Evolutionary conservation across 2,329 filamentous ascomycete species (phyloP).

Genomic region (Aspergillus costaricaensis): DNA sequence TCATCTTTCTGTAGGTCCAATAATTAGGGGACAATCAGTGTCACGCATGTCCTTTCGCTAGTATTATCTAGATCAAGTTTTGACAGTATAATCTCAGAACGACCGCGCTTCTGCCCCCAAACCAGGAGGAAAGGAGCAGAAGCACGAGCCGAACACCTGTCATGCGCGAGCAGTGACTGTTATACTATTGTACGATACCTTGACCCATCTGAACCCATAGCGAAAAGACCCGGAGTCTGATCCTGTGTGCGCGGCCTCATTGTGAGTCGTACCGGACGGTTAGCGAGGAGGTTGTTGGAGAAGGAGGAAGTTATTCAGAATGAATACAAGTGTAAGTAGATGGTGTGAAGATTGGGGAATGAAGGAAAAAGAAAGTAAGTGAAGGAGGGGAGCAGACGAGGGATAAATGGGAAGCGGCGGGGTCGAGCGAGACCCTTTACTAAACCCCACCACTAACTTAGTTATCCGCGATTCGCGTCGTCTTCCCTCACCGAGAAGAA

Average conservation of each 20-base stretch:
- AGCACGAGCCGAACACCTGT: conserved; percentile 44
- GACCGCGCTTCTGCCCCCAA: conserved; percentile 20
- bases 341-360: background rate
- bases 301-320: background rate
- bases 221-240: conserved; percentile 23
- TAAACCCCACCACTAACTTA: background rate
- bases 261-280: conserved; percentile 33
- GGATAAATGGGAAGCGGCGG: background rate
- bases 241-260: conserved; percentile 32
- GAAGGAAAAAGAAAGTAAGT: background rate
- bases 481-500: background rate
- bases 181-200: conserved; percentile 47
- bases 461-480: background rate
- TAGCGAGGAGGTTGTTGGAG: conserved; percentile 10
- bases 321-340: background rate
- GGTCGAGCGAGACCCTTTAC: background rate
- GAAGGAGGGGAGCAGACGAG: conserved; percentile 3
- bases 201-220: conserved; percentile 41
- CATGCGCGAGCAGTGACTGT: conserved; percentile 44
- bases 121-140: background rate
- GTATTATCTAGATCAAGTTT: conserved; percentile 87
- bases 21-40: conserved; percentile 48
- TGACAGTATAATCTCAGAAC: conserved; percentile 76
- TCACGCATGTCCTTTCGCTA: conserved; percentile 87
- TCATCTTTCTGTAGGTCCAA: conserved; percentile 22